Base-by-base conservation (phyloP, 108 stramenopile genomes). In the Conticribra guillardii region DNA sequence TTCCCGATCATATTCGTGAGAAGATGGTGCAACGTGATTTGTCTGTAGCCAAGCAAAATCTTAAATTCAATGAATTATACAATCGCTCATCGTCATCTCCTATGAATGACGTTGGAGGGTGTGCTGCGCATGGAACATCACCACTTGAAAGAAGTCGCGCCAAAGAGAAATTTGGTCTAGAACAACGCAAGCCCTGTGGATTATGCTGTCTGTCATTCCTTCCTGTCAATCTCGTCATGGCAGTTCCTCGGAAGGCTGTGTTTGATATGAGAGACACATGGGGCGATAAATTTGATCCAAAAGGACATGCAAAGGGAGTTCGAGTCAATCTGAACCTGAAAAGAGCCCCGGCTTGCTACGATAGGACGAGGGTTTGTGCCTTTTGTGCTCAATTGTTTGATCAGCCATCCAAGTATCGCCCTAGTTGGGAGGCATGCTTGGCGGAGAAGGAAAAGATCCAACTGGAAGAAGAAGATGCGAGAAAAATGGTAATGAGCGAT, bases 241-340 rank as follows among this genome's bases (percentile, higher is more conserved):
- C 50, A 16, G 62, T 73, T 4, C 71, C 71, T 23, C 63, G 52
- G 37, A 64, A 64, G 31, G 71, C 63, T 2, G 71, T 73, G 2
- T 55, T 48, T 0, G 62, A 73, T 45, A 73, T 64, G 26, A 29
- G 71, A 54, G 49, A 32, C n/a, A 56, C 62, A n/a, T 73, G 71
- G 63, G 63, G 71, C 19, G 54, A 41, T 9, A 71, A 62, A 27
- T 71, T 71, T 44, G 70, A 71, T 53, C 60, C 59, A 2, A 55
- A 61, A 37, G 59, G 59, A 21, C 49, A 44, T 5, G 29, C 18
- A 22, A 53, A 47, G 24, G 50, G n/a, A 18, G 60, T 49, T n/a
- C 7, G 47, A 29, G 22, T 71, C 23, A 71, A 71, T 50, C 60
- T 21, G 28, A 71, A 71, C 60, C 19, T 70, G 34, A 44, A 52